phyloP scores from a whole-genome alignment of 768 basidiomycete genomes.

The Chalciporus pseudorubinellus region DNA sequence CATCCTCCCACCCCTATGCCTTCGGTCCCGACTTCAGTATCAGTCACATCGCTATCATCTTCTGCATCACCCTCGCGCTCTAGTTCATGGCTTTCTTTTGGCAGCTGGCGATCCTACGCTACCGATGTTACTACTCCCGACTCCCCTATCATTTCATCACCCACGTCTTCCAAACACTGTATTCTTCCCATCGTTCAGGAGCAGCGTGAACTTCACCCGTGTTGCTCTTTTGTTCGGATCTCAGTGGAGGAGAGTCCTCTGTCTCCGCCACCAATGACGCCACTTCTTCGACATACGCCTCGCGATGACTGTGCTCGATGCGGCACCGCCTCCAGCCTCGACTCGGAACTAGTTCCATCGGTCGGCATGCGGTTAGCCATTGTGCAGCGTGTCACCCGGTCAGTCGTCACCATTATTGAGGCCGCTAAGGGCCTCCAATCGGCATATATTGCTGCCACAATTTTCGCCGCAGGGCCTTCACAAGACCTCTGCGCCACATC shows the following conservation, averaged over 20 bases:
- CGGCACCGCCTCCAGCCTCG: constrained; percentile 5
- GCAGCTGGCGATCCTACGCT: constrained; percentile 39
- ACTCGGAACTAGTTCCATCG: constrained; percentile 1
- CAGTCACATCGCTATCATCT: constrained; percentile 24
- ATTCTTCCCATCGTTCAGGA: constrained; percentile 30
- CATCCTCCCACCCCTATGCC: constrained; percentile 16
- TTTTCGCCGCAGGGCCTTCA: constrained; percentile 42
- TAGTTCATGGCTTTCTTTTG: constrained; percentile 43
- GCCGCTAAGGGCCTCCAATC: constrained; percentile 56
- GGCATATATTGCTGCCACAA: constrained; percentile 54
- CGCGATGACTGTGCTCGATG: constrained; percentile 19
- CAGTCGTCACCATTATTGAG: constrained; percentile 44
- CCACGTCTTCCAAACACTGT: constrained; percentile 24
- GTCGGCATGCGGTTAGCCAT: constrained; percentile 12
- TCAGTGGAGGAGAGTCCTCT: constrained; percentile 40
- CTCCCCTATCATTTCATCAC: constrained; percentile 31
- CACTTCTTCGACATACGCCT: neutral
- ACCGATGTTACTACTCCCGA: constrained; percentile 35
- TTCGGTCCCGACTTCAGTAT: constrained; percentile 22
- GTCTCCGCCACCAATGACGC: constrained; percentile 7
- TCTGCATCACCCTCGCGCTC: constrained; percentile 35
- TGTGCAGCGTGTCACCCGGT: constrained; percentile 33
- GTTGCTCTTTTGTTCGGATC: constrained; percentile 34
- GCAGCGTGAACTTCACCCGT: constrained; percentile 38
- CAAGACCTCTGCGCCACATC: constrained; percentile 14